phyloP scores from a whole-genome alignment of 768 basidiomycete species.

The Trametes maxima region DNA sequence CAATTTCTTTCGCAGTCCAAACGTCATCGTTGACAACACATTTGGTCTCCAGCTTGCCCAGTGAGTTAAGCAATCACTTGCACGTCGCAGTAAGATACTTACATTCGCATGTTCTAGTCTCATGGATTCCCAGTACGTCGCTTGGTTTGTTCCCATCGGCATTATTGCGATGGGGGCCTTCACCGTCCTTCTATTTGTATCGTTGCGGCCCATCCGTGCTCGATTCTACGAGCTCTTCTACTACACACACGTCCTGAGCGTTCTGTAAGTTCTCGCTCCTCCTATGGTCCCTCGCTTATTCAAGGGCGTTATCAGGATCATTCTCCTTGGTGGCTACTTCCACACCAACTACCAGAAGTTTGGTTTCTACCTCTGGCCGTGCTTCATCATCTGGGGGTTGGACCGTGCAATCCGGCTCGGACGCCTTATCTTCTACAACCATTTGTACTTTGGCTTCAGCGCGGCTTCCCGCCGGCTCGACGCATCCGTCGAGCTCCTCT shows the following conservation, averaged over 20 bases:
- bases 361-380: conserved; percentile 50
- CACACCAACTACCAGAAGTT: conserved; percentile 30
- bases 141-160: conserved; percentile 36
- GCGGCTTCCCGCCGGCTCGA: conserved; percentile 33
- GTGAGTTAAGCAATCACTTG: conserved; percentile 29
- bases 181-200: conserved; percentile 44
- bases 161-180: conserved; percentile 42
- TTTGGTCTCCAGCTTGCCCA: conserved; percentile 32
- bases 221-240: conserved; percentile 57
- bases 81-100: background rate
- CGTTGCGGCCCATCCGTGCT: conserved; percentile 50
- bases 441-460: conserved; percentile 40
- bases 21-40: background rate
- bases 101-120: background rate
- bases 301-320: conserved; percentile 24
- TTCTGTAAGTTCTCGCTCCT: conserved; percentile 37
- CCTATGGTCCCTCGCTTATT: background rate
- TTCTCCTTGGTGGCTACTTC: conserved; percentile 36
- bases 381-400: conserved; percentile 55
- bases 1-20: too few species aligned
- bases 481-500: conserved; percentile 47
- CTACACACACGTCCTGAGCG: conserved; percentile 46
- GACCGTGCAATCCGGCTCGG: conserved; percentile 54
- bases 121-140: background rate
- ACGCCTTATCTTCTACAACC: conserved; percentile 50